Base-by-base conservation (phyloP, 2,329 filamentous ascomycete genomes). In the Neofusicoccum sp. region DNA sequence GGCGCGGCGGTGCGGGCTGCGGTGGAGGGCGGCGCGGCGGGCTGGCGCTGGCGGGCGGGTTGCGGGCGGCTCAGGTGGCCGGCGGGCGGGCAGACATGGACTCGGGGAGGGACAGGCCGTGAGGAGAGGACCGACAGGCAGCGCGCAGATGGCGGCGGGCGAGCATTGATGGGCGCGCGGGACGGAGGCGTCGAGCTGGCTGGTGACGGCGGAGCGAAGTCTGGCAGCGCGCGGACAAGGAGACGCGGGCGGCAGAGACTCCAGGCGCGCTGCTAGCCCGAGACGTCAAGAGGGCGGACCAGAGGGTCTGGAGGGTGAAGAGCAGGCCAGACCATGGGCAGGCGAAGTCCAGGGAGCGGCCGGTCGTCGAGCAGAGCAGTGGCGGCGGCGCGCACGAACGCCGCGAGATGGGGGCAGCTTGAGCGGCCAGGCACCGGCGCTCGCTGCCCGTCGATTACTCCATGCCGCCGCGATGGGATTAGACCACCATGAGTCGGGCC, bases 151-250 rank as follows among this genome's bases (percentile, higher is more conserved):
- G 22, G 37, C 37, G 39, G 43, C 31, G 43, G 50, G 47, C 28
- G 43, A 56, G 60, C 60, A 62, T 62, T 62, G 60, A 62, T 61
- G 59, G 45, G 39, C 36, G 47, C 31, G 29, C 29, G 31, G 44
- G 33, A 34, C 12, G 22, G n/a, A 50, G 48, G 48, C 37, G 48
- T 37, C 37, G 48, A 36, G 47, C 22, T 22, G 22, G 22, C 22
- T 22, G 22, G 22, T 22, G 22, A 22, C 22, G 22, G 22, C 22
- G 22, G 22, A 22, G 22, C 22, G 22, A 22, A 22, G 31, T 50
- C 31, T 50, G 31, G 14, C 43, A 45, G 43, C 12, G 48, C 33
- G 48, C 22, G 22, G 22, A 22, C 22, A 22, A 22, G 22, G 31
- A 43, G 52, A n/a, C 28, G 50, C 41, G n/a, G 50, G 22, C 50